Percentiles rank a stretch among this genome's conserved stretches.
Conservation (phyloP, 192 early-diverging fungal genomes). For the Dimargaris cristalligena region DNA sequence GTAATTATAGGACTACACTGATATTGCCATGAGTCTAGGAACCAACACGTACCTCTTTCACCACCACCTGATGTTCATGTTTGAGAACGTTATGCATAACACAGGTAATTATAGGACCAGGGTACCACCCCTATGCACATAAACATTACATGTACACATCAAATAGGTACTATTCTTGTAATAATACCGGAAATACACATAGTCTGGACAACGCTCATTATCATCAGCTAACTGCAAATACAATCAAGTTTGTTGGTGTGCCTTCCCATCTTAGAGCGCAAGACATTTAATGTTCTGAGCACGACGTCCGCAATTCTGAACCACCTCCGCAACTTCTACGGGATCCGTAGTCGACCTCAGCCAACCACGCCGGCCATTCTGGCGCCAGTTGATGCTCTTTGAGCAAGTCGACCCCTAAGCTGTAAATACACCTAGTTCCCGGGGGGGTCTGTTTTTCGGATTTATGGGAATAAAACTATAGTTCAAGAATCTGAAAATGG, state of each 20-base stretch:
- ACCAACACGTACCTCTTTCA: slow-evolving; percentile 74
- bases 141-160: neutral
- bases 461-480: too few species aligned
- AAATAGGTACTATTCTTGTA: neutral
- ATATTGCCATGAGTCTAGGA: slow-evolving; percentile 55
- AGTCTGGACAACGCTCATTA: neutral
- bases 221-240: neutral
- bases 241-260: neutral
- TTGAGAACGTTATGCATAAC: slow-evolving; percentile 65
- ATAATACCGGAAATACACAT: neutral
- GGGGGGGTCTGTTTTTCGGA: too few species aligned
- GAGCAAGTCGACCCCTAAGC: too few species aligned
- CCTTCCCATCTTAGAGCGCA: slow-evolving; percentile 33
- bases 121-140: neutral
- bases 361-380: too few species aligned
- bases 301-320: slow-evolving; percentile 64
- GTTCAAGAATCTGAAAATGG: too few species aligned
- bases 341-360: too few species aligned
- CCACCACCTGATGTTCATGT: slow-evolving; percentile 94
- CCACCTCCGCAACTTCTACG: slow-evolving; percentile 46
- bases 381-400: too few species aligned
- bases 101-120: slow-evolving; percentile 18
- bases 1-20: slow-evolving; percentile 49
- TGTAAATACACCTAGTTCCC: too few species aligned
- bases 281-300: slow-evolving; percentile 72